Base-by-base conservation (phyloP, 352 stramenopile genomes). In the Halophytophthora batemanensis region DNA sequence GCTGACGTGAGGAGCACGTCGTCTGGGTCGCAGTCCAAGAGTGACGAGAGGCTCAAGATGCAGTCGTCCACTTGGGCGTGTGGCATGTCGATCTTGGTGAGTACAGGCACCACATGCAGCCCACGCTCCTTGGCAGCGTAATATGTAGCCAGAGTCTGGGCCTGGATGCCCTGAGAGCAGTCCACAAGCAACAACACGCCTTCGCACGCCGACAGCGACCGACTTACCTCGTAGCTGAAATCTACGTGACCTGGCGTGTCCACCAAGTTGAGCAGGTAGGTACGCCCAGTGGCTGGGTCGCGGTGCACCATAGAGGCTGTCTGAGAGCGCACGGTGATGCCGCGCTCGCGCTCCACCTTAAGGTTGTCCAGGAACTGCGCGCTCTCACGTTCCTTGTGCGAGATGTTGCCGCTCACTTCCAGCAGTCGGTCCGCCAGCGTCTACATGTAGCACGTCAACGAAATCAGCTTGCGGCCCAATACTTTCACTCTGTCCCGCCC, bases 251-350 rank as follows among this genome's bases (percentile, higher is more conserved):
- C 83, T 0, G 96, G 96, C 11, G 96, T 98, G 69, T 99, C 96
- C 18, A 98, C 88, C 37, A 99, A 85, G 64, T 99, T 99, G 1
- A 99, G 68, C 40, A 99, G 69, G 54, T 98, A 99, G 41, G 84
- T 85, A 51, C 75, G 59, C 45, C 60, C 74, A 46, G 43, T 85
- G 33, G 31, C 57, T 3, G 62, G 23, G 60, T 90, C 67, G 13
- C 67, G 53, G 64, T 98, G 97, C 29, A 98, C 66, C 95, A 99
- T 98, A 6, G 91, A 98, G 13, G 96, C 96, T 10, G 96, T 98
- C 47, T 98, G 94, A 6, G 96, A 96, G 72, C 99, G 99, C 15
- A 99, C 97, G 0, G 97, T 99, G 56, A 99, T 99, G 18, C 97
- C 97, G 23, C 97, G 90, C 68, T 99, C 94, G 31, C 93, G 71